Evolutionary conservation across 1,284 basidiomycete species (phyloP).

Genomic region (Sphagnurus paluster): DNA sequence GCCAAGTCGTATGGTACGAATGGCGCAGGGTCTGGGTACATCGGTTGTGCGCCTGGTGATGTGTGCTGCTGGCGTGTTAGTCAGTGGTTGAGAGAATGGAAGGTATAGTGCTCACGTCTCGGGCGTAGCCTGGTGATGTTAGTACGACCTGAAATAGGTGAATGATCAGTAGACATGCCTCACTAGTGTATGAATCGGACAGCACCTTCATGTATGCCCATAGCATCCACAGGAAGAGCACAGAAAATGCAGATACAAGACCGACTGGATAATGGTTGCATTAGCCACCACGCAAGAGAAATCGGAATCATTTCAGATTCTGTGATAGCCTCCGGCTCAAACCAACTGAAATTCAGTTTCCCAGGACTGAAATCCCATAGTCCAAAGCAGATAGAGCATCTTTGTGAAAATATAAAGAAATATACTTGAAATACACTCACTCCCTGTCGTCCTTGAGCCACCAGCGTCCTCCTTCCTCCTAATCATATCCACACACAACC

Average conservation of each 20-base stretch:
- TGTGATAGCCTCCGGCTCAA: too few relatives aligned
- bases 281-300: too few relatives aligned
- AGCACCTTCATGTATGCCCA: constrained; percentile 68
- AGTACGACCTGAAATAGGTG: constrained; percentile 50
- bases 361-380: too few relatives aligned
- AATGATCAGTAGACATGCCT: not conserved
- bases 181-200: not conserved
- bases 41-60: constrained; percentile 26
- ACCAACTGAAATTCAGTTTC: too few relatives aligned
- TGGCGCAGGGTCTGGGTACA: constrained; percentile 22
- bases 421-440: constrained; percentile 41
- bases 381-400: not conserved
- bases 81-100: not conserved
- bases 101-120: constrained; percentile 49
- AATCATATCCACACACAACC: constrained; percentile 67
- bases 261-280: constrained; percentile 44
- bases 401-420: not conserved
- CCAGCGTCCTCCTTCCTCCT: constrained; percentile 36
- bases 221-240: constrained; percentile 67
- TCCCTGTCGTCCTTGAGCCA: constrained; percentile 50
- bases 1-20: constrained; percentile 18
- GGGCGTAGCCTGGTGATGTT: constrained; percentile 69
- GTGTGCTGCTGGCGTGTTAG: constrained; percentile 26
- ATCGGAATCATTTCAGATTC: too few relatives aligned
- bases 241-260: constrained; percentile 55